Evolutionary conservation across 768 basidiomycete species (phyloP).

Genomic region (Lactifluus volemus): DNA sequence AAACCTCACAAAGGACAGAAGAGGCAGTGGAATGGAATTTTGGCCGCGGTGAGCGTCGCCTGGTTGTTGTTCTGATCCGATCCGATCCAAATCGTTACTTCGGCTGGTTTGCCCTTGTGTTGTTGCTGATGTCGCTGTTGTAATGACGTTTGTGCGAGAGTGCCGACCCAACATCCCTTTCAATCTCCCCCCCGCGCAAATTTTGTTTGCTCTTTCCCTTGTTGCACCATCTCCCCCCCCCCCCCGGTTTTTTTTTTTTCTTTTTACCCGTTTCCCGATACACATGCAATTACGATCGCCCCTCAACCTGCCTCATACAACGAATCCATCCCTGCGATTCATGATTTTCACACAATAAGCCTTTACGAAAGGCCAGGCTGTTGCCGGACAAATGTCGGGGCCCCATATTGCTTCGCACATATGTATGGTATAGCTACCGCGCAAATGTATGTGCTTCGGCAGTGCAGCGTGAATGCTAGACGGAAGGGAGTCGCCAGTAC

Average conservation of each 20-base stretch:
- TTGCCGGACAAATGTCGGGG: conserved; percentile 14
- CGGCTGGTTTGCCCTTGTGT: background rate
- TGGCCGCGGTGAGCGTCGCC: conserved; percentile 55
- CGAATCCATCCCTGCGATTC: conserved; percentile 5
- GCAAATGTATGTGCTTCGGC: conserved; percentile 21
- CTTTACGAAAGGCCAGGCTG: background rate
- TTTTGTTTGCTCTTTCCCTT: conserved; percentile 3
- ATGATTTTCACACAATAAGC: background rate
- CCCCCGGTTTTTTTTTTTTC: background rate
- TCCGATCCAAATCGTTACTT: background rate
- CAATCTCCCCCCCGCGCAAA: conserved; percentile 12
- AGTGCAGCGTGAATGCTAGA: conserved; percentile 2
- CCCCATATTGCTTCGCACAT: conserved; percentile 5
- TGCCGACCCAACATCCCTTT: conserved; percentile 1
- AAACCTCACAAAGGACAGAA: conserved; percentile 44
- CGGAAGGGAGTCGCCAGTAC: background rate
- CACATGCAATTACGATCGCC: conserved; percentile 4
- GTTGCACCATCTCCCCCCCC: background rate
- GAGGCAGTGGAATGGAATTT: conserved; percentile 58
- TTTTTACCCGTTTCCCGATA: background rate
- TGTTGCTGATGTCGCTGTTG: background rate
- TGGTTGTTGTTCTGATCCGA: background rate
- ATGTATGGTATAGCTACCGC: conserved; percentile 19
- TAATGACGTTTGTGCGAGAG: background rate
- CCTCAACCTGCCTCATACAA: conserved; percentile 2